Evolutionary conservation across 257 asterid genomes (phyloP), one percentile per base, ranked within the genome.

Genomic region (Ophiorrhiza pumila): DNA sequence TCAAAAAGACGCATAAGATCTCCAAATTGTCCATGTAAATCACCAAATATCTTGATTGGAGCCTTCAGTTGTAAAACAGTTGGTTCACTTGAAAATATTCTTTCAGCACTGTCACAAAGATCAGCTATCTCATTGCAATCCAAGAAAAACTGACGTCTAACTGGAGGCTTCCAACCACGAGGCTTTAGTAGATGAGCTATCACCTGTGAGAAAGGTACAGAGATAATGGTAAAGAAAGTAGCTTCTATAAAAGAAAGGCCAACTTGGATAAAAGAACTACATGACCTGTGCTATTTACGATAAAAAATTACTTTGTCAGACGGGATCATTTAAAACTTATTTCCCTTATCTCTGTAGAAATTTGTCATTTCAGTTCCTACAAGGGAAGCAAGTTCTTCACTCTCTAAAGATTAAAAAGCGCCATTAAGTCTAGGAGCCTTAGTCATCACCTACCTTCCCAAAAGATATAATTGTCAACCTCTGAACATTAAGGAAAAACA

Each of bases 141-240:
- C 90, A 95, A 82, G 89, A 95, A 95, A 85, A 92, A 95, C 74
- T 95, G 98, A 31, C 99, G 85, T 53, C 88, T 88, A 69, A 95
- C 99, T 29, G 99, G 99, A 74, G 98, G 99, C 85, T 92, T 95
- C 99, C 99, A 95, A 71, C 99, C 99, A 71, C 98, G 98, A 75
- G 99, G 99, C 78, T 92, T 92, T 72, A 95, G 67, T 72, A 95
- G 97, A 86, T 95, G 95, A 56, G 95, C 89, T 76, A 95, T 78
- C 88, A 95, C 95, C 99, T 95, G 84, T 61, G 69, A 60, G 47
- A 77, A 50, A 53, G 61, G 18, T 10, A 35, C 25, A 29, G 0
- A 53, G 35, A 27, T 63, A 25, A 37, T 47, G 13, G 45, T 27
- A 22, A 20, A 47, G 14, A 12, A 52, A 35, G 74, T 13, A 32